Base-by-base conservation (phyloP, 2,329 filamentous ascomycete genomes). In the Didymella pinodella region DNA sequence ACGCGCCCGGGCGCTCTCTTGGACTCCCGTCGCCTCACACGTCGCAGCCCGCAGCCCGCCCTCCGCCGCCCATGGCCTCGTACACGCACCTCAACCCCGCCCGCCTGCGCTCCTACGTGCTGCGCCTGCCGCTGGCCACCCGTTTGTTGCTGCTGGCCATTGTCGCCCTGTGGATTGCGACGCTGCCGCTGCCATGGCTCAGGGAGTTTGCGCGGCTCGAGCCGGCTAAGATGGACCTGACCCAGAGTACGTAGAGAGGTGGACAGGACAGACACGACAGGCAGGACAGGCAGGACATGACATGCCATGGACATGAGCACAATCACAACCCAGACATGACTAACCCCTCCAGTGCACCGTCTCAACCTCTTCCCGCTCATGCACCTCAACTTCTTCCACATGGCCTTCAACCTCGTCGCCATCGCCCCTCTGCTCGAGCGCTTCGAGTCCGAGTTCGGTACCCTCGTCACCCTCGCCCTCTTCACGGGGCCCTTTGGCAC, bases 381-480 rank as follows among this genome's bases (percentile, higher is more conserved):
- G 60, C 95, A 99, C 75, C 78, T 87, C 44, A 90, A 90, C 69
- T 84, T 96, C 75, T 82, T 97, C 68, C 95, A 98, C 78, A 84
- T 89, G 61, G 72, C 93, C 52, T 81, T 96, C 73, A 97, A 98
- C 78, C 76, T 92, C 25, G 51, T 96, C 63, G 91, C 92, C 22
- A 77, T 98, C 63, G 88, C 89, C 38, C 95, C 95, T n/a, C 82
- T 99, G 50, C 81, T 99, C 76, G 94, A 97, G 78, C 87, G 93
- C 61, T 99, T 98, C 77, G 95, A 99, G 80, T 86, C 87, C 62
- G 94, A 97, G 76, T 88, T 96, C 77, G 95, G 95, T 51, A 98
- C 94, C 7, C 82, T 98, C 72, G 92, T 92, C 26, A 90, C 92
- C n/a, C 76, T 96, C 63, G 87, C 91, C 34, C 83, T 98, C 51